Percentiles rank a stretch among this genome's conserved stretches.
These are phyloP conservation scores for Cruciata laevipes DNA, from an alignment of 257 asterid genomes.

Conservation along the genomic window DNA sequence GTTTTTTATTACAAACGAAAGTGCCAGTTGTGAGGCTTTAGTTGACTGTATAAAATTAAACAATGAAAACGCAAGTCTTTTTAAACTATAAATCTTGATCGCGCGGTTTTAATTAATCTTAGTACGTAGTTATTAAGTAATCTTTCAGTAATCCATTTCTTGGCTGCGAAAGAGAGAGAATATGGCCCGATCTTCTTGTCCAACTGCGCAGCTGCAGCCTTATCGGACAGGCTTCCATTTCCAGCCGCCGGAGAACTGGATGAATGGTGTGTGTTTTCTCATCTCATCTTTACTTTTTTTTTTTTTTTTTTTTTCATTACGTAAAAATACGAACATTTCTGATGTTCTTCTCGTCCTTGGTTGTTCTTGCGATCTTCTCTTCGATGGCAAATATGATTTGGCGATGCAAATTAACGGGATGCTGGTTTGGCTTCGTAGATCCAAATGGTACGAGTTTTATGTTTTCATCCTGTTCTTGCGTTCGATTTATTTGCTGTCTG, in stretches of 20 bases:
- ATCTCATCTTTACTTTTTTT: neutral
- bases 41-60: no score
- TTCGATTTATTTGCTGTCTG: neutral
- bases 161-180: neutral
- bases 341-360: neutral
- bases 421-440: slow-evolving; percentile 10
- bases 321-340: neutral
- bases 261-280: slow-evolving; percentile 26
- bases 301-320: no score
- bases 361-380: neutral
- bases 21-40: no score
- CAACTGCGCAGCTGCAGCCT: slow-evolving; percentile 16
- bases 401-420: no score
- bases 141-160: neutral
- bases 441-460: slow-evolving; percentile 25
- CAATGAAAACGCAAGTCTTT: neutral
- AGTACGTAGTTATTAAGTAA: neutral
- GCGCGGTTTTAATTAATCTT: no score
- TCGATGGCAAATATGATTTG: neutral
- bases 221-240: slow-evolving; percentile 26
- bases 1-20: no score
- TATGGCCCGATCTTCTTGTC: neutral
- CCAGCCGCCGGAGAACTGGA: slow-evolving; percentile 34
- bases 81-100: no score
- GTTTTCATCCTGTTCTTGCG: neutral